A percentile compares a stretch with the other conserved stretches of the same genome.
Evolutionary conservation across 2,329 filamentous ascomycete species (phyloP).

Genomic region (Fusarium keratoplasticum): DNA sequence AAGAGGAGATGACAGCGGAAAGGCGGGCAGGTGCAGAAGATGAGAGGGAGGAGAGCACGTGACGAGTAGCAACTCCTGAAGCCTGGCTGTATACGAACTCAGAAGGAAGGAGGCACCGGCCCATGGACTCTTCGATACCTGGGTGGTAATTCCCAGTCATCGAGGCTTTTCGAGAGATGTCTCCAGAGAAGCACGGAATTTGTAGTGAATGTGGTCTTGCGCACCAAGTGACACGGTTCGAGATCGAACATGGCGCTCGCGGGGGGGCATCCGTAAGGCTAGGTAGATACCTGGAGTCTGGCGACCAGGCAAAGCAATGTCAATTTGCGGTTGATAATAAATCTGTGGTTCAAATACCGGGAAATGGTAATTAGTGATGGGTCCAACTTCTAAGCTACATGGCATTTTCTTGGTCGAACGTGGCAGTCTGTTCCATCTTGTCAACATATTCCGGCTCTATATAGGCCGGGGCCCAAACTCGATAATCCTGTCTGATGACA

Average conservation of each 20-base stretch:
- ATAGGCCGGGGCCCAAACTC: neutral
- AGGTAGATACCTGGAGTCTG: neutral
- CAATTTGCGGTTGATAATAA: neutral
- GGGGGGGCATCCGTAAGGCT: neutral
- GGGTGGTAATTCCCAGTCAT: neutral
- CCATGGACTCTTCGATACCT: neutral
- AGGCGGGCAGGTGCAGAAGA: neutral
- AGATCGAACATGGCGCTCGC: neutral
- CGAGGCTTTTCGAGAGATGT: neutral
- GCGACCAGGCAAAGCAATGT: neutral
- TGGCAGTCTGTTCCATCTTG: neutral
- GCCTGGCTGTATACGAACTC: neutral
- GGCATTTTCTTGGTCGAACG: neutral
- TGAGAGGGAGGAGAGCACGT: neutral
- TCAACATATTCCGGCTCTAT: neutral
- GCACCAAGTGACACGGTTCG: neutral
- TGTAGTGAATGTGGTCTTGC: neutral
- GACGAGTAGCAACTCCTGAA: neutral
- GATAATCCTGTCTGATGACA: conserved; percentile 26
- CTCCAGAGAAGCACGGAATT: neutral
- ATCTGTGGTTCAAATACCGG: neutral
- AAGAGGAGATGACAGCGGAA: neutral
- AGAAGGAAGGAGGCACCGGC: neutral
- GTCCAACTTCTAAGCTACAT: neutral
- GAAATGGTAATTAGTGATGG: neutral